These are phyloP conservation scores for Phytophthora pseudosyringae DNA, from an alignment of 352 stramenopile genomes.

Conservation along the genomic window DNA sequence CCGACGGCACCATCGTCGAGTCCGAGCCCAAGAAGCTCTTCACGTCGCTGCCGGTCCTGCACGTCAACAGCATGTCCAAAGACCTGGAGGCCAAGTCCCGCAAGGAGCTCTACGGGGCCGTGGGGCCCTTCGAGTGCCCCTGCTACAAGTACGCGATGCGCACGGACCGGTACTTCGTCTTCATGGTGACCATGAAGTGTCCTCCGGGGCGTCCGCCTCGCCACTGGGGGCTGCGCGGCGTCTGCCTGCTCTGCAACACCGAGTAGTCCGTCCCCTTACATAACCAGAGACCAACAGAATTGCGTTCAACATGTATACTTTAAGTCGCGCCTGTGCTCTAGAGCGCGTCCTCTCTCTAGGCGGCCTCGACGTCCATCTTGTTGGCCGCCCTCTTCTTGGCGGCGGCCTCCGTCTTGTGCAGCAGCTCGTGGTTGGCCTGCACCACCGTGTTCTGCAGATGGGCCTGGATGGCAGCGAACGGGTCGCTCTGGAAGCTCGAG, in stretches of 20 bases:
- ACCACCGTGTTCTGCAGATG: conserved; percentile 89
- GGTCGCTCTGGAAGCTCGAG: conserved; percentile 79
- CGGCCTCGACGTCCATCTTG: conserved; percentile 52
- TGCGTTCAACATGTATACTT: conserved; percentile 33
- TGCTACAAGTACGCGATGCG: conserved; percentile 97
- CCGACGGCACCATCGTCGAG: conserved; percentile 94
- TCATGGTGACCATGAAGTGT: conserved; percentile 95
- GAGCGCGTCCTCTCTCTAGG: conserved; percentile 1
- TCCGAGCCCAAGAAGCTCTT: conserved; percentile 98
- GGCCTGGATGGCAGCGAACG: conserved; percentile 87
- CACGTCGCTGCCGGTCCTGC: conserved; percentile 94
- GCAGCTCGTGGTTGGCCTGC: conserved; percentile 68
- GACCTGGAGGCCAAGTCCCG: conserved; percentile 92
- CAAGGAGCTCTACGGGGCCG: conserved; percentile 93
- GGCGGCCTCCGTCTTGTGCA: conserved; percentile 49
- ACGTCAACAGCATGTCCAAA: conserved; percentile 96
- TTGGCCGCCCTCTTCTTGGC: conserved; percentile 32
- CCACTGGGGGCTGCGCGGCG: conserved; percentile 95
- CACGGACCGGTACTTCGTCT: conserved; percentile 97
- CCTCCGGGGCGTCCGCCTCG: conserved; percentile 88
- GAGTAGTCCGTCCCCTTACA: conserved; percentile 53
- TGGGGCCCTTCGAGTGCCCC: conserved; percentile 95
- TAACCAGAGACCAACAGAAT: background rate
- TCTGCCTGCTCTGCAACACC: conserved; percentile 95
- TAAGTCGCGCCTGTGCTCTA: background rate